Percentiles rank a stretch among this genome's conserved stretches.
phyloP scores from a whole-genome alignment of 768 basidiomycete species.

The Botryobasidium botryosum region DNA sequence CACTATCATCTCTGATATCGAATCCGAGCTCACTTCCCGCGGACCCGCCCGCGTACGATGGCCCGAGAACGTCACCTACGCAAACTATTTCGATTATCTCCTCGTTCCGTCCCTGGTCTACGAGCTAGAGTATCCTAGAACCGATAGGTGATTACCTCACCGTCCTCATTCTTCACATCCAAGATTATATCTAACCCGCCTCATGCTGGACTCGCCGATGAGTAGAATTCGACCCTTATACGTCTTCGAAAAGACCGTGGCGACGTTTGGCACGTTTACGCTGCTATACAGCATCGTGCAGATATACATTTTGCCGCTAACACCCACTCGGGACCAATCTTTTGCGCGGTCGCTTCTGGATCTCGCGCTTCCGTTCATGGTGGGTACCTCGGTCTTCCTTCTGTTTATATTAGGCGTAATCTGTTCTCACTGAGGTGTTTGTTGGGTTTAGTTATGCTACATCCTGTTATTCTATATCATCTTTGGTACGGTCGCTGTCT shows the following conservation, averaged over 20 bases:
- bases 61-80: slow-evolving; percentile 70
- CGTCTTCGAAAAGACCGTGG: slow-evolving; percentile 55
- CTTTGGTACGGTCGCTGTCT: slow-evolving; percentile 50
- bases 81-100: slow-evolving; percentile 73
- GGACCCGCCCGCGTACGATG: slow-evolving; percentile 67
- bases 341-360: slow-evolving; percentile 67
- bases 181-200: no score
- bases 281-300: slow-evolving; percentile 63
- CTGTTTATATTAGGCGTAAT: no score
- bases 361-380: slow-evolving; percentile 84
- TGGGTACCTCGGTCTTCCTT: neutral
- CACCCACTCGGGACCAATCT: slow-evolving; percentile 46
- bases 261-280: slow-evolving; percentile 91
- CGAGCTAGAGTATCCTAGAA: slow-evolving; percentile 90
- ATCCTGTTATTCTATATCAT: slow-evolving; percentile 74
- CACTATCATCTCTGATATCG: slow-evolving; percentile 55
- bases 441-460: slow-evolving; percentile 39
- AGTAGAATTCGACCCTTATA: slow-evolving; percentile 47
- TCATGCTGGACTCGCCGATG: no score
- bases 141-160: slow-evolving; percentile 51
- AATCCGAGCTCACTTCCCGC: slow-evolving; percentile 54
- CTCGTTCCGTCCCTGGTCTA: slow-evolving; percentile 87
- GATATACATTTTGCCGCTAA: slow-evolving; percentile 78
- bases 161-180: no score
- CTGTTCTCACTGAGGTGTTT: no score